These are phyloP conservation scores for Chionographis japonica DNA, from an alignment of 106 monocot species.

Conservation along the genomic window DNA sequence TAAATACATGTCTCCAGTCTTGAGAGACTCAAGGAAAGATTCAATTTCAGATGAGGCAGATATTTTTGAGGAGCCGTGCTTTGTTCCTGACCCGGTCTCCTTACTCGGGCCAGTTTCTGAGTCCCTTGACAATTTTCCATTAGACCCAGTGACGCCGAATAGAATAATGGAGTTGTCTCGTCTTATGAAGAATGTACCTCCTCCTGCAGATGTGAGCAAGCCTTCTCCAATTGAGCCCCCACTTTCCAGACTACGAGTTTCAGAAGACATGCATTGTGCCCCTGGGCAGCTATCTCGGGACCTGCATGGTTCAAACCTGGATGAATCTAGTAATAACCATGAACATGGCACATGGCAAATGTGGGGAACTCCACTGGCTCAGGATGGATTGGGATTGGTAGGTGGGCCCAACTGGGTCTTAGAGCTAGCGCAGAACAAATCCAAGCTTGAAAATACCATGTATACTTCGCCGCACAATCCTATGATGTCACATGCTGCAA, in stretches of 20 bases:
- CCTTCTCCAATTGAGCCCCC: constrained; percentile 90
- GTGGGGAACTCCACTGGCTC: constrained; percentile 71
- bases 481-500: constrained; percentile 20
- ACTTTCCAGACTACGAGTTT: constrained; percentile 34
- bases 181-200: constrained; percentile 25
- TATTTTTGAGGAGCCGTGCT: constrained; percentile 83
- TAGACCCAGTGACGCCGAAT: constrained; percentile 35
- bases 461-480: constrained; percentile 16
- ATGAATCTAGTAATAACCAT: constrained; percentile 29
- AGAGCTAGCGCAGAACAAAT: constrained; percentile 22
- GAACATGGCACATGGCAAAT: constrained; percentile 73
- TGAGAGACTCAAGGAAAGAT: constrained; percentile 27
- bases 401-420: constrained; percentile 49
- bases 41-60: constrained; percentile 49
- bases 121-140: constrained; percentile 65
- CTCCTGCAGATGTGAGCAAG: constrained; percentile 33
- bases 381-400: constrained; percentile 51
- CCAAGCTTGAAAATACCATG: constrained; percentile 25
- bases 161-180: constrained; percentile 22
- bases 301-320: constrained; percentile 14
- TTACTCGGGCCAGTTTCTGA: constrained; percentile 71
- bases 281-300: constrained; percentile 17
- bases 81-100: constrained; percentile 59
- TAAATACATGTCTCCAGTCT: constrained; percentile 22
- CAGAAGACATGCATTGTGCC: constrained; percentile 34